Evolutionary conservation across 805 yeast genomes (phyloP), one percentile per base, ranked within the genome.

Genomic region (Pichia membranifaciens): DNA sequence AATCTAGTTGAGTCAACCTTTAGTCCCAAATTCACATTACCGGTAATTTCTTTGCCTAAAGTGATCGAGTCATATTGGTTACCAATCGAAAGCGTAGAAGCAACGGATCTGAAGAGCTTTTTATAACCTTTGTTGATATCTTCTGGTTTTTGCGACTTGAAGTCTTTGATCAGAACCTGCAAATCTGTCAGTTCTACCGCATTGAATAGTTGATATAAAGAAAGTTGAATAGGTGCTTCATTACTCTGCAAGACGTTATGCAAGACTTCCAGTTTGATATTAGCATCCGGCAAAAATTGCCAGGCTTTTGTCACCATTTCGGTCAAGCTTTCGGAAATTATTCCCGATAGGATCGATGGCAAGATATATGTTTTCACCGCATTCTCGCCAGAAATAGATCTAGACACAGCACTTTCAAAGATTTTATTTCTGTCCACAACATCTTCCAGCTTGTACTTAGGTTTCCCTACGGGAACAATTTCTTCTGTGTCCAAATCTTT

Each of bases 221-320:
- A 61, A 1, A 75, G 51, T 25, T 68, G 70, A 23, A 65, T 58
- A 9, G 79, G 74, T 1, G 77, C 73, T 22, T 67, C 69, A 21
- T 58, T 54, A 43, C 59, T 56, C 48, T 67, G 71, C 35, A 67
- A 48, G 21, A 59, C 53, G 41, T 65, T 65, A 50, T 67, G 71
- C 17, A 65, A 49, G 15, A 61, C 55, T 51, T 67, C 71, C n/a
- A 67, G 52, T 45, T 64, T 64, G 35, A 65, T 50, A 40, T 66
- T 67, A 25, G 59, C 50, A 44, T 54, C 58, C 3, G 70, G 70
- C 23, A 67, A 53, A 6, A 43, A 35, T 16, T 54, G 49, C 69
- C 71, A 65, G 7, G 70, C 53, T 13, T 55, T 42, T 15, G 55
- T 54, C 12, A 61, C 53, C 6, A 63, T 43, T 5, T 44, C 45